Evolutionary conservation across 306 rosid species (phyloP), one percentile per base, ranked within the genome.

Genomic region (Rosa persica): DNA sequence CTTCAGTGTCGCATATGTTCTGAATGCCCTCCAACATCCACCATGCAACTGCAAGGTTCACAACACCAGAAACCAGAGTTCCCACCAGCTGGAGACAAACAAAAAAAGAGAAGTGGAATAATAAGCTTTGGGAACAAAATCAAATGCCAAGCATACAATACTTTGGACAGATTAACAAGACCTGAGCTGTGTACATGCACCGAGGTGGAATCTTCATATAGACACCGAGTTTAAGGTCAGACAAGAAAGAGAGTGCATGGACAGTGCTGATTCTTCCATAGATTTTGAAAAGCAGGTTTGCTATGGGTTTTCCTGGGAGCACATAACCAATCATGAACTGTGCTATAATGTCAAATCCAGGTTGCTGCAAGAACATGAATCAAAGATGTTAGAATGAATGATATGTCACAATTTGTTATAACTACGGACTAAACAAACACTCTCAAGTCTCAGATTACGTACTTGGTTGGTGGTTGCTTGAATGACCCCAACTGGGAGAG

Each of bases 391-490:
- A 69, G 54, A 73, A 77, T 23, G 66, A 22, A 79, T 66, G 72
- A 43, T 3, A 2, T 47, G 40, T 40, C 64, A 9, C 47, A 73
- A n/a, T 23, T 47, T 23, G 51, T 20, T 69, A 55, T 46, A 27
- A 36, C 43, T 65, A 65, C 5, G 1, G 12, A 25, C 16, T 16
- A 62, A 23, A 25, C 40, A 62, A 62, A 38, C 46, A 19, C 25
- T 36, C 40, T 19, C 46, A 67, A 67, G 48, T 17, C 73, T 82
- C 75, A 88, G 77, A 36, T 25, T 68, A 6, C 22, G 71, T 79
- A 95, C 99, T 92, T 96, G 99, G 78, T 96, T 96, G 71, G 99
- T 96, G 49, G 99, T 96, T 66, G 99, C 99, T 85, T 96, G 99
- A 81, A 96, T 96, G 87, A 96, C 88, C 60, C 99, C 99, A 75